phyloP scores from a whole-genome alignment of 306 rosid genomes.

The Sindora glabra region DNA sequence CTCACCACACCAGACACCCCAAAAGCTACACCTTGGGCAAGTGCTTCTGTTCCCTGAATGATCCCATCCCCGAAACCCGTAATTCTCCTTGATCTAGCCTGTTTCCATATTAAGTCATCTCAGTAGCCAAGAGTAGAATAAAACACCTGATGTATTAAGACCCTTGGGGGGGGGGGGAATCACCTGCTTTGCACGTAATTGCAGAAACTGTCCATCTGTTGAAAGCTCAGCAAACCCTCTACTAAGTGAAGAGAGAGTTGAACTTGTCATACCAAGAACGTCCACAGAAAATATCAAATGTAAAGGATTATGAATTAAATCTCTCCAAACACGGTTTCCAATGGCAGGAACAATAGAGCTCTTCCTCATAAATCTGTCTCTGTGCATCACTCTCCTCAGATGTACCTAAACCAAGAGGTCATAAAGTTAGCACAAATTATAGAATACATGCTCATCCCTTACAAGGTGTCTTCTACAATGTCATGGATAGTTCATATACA shows the following conservation, averaged over 20 bases:
- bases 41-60: constrained; percentile 91
- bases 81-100: constrained; percentile 90
- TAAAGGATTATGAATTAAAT: constrained; percentile 88
- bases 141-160: not conserved
- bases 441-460: not conserved
- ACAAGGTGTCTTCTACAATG: too few relatives aligned
- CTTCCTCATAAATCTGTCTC: constrained; percentile 87
- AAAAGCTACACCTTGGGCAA: constrained; percentile 95
- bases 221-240: constrained; percentile 97
- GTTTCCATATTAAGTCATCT: constrained; percentile 31
- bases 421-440: constrained; percentile 12
- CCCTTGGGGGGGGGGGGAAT: not conserved
- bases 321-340: constrained; percentile 93
- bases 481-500: too few relatives aligned
- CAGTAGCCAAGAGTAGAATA: not conserved
- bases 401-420: constrained; percentile 61
- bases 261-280: constrained; percentile 97
- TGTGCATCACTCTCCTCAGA: constrained; percentile 92
- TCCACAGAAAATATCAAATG: constrained; percentile 89
- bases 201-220: constrained; percentile 89
- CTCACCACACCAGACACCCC: constrained; percentile 92
- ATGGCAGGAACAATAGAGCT: constrained; percentile 80
- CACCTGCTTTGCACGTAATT: constrained; percentile 95
- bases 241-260: constrained; percentile 90
- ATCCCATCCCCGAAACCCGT: constrained; percentile 97